Percentiles rank a stretch among this genome's conserved stretches.
Evolutionary conservation across 2,329 filamentous ascomycete species (phyloP).

Genomic region (Cladosporium austrohemisphaericum): DNA sequence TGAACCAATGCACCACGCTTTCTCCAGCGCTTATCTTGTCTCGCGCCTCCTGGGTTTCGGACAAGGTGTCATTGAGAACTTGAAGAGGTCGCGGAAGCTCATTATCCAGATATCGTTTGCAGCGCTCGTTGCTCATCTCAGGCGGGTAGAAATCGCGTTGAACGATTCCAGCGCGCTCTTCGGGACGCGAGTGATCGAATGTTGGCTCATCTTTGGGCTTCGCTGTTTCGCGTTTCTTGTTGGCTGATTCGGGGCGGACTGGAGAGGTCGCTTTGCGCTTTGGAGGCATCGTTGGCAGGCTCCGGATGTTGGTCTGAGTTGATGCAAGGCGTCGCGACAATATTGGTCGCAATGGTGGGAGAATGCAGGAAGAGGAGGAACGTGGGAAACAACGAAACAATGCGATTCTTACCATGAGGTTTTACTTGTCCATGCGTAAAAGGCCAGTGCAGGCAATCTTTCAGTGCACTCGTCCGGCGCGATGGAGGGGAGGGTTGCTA

Average conservation of each 20-base stretch:
- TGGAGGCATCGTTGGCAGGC: conserved; percentile 20
- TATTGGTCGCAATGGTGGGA: neutral
- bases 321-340: neutral
- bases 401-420: conserved; percentile 8
- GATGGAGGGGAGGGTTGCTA: neutral
- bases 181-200: conserved; percentile 31
- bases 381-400: neutral
- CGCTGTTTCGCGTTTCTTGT: conserved; percentile 22
- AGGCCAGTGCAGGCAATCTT: conserved; percentile 6
- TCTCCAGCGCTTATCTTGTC: conserved; percentile 51
- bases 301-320: neutral
- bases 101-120: conserved; percentile 67
- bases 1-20: conserved; percentile 86
- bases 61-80: conserved; percentile 57
- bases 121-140: conserved; percentile 80
- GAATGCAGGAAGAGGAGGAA: neutral
- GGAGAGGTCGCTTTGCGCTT: conserved; percentile 33
- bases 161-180: conserved; percentile 39
- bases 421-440: neutral
- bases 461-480: neutral
- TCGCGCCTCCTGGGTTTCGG: conserved; percentile 56
- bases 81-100: conserved; percentile 71
- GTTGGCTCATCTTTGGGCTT: conserved; percentile 20
- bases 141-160: conserved; percentile 70
- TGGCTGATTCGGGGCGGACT: conserved; percentile 23